phyloP scores from a whole-genome alignment of 495 filamentous ascomycete genomes.

The Penicillium steckii region DNA sequence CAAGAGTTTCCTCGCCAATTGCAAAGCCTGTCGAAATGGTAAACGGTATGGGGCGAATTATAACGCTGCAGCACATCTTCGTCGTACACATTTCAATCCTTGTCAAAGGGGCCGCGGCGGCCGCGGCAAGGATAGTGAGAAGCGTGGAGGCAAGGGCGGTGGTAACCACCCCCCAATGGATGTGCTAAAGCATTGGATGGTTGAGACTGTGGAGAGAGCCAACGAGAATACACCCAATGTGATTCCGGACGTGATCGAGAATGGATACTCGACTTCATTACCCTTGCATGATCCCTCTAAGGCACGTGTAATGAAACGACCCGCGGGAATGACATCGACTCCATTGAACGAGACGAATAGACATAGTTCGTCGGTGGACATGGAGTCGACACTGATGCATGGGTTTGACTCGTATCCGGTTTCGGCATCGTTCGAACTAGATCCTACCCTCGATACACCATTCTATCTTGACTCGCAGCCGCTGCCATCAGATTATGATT shows the following conservation, averaged over 20 bases:
- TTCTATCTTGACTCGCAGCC: slow-evolving; percentile 37
- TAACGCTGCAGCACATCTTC: slow-evolving; percentile 90
- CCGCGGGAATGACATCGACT: neutral
- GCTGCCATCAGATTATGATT: slow-evolving; percentile 33
- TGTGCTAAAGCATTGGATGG: slow-evolving; percentile 80
- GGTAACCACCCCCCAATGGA: slow-evolving; percentile 82
- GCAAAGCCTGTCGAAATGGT: slow-evolving; percentile 75
- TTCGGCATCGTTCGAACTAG: slow-evolving; percentile 23
- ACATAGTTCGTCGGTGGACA: slow-evolving; percentile 11
- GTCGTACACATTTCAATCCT: slow-evolving; percentile 82
- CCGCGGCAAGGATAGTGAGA: slow-evolving; percentile 55
- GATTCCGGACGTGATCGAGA: neutral
- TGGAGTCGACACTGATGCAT: slow-evolving; percentile 29
- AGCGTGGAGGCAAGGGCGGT: slow-evolving; percentile 81
- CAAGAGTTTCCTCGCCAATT: slow-evolving; percentile 69
- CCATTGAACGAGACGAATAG: neutral
- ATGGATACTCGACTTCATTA: neutral
- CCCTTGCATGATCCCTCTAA: neutral
- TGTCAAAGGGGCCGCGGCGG: slow-evolving; percentile 54
- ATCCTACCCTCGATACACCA: slow-evolving; percentile 30
- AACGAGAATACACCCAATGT: slow-evolving; percentile 27
- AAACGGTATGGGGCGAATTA: slow-evolving; percentile 93
- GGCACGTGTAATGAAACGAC: neutral
- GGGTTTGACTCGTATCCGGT: slow-evolving; percentile 31
- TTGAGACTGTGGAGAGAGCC: slow-evolving; percentile 57